Percentiles rank a stretch among this genome's conserved stretches.
Evolutionary conservation across 495 filamentous ascomycete genomes (phyloP).

Genomic region (Penicillium bovifimosum): DNA sequence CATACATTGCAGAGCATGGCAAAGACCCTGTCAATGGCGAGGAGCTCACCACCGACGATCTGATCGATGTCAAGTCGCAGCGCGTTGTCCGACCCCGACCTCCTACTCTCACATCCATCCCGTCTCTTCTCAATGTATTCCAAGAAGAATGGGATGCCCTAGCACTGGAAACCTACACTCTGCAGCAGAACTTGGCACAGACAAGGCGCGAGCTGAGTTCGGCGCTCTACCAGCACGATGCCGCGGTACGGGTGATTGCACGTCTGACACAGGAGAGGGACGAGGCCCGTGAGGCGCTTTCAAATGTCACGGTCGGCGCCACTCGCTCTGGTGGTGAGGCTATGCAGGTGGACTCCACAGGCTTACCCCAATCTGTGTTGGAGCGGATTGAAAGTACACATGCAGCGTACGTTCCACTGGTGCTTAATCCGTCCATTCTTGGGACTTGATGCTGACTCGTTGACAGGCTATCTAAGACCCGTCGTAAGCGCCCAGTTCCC

Average conservation of each 20-base stretch:
- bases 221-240: constrained; percentile 93
- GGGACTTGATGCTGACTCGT: neutral
- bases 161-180: constrained; percentile 80
- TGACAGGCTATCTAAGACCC: constrained; percentile 69
- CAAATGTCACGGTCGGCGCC: constrained; percentile 67
- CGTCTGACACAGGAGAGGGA: constrained; percentile 83
- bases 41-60: constrained; percentile 76
- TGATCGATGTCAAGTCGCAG: constrained; percentile 78
- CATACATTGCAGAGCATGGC: constrained; percentile 88
- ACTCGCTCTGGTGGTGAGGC: constrained; percentile 63
- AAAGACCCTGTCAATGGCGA: constrained; percentile 92
- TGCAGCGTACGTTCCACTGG: constrained; percentile 54
- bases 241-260: constrained; percentile 87
- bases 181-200: constrained; percentile 81
- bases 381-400: constrained; percentile 74
- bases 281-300: constrained; percentile 88
- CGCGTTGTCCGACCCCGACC: constrained; percentile 82
- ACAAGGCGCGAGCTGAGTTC: constrained; percentile 90
- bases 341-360: constrained; percentile 82
- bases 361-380: constrained; percentile 64
- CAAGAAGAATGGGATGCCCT: constrained; percentile 98
- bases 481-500: constrained; percentile 82
- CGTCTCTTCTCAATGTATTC: constrained; percentile 91
- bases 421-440: neutral
- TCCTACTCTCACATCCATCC: constrained; percentile 92